Percentiles rank a stretch among this genome's conserved stretches.
These are phyloP conservation scores for Chaetomium sp. DNA, from an alignment of 2,329 filamentous ascomycete genomes.

Conservation along the genomic window DNA sequence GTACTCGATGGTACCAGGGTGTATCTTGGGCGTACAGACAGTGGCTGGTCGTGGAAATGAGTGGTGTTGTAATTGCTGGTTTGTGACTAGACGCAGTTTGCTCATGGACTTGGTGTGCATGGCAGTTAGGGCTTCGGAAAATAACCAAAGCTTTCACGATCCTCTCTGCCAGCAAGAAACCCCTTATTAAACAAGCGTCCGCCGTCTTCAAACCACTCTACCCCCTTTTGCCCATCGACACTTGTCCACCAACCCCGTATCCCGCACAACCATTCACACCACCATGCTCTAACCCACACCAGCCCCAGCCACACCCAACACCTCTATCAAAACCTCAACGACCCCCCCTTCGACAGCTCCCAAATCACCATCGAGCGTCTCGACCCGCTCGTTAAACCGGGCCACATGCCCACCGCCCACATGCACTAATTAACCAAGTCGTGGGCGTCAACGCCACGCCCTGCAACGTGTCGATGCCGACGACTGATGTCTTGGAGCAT, in stretches of 20 bases:
- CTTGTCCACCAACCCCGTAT: too few relatives aligned
- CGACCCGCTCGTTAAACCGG: conserved; percentile 3
- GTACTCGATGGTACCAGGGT: too few relatives aligned
- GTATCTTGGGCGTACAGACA: background rate
- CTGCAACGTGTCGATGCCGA: conserved; percentile 3
- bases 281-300: background rate
- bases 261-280: background rate
- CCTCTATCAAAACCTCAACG: background rate
- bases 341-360: background rate
- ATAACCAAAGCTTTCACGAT: too few relatives aligned
- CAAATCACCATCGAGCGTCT: conserved; percentile 4
- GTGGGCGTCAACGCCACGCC: too few relatives aligned
- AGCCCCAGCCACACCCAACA: conserved; percentile 1
- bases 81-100: background rate
- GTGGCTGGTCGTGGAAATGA: background rate
- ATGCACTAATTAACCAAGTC: background rate
- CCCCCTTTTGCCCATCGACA: too few relatives aligned
- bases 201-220: too few relatives aligned
- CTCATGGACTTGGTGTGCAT: too few relatives aligned
- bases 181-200: too few relatives aligned
- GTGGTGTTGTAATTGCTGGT: background rate
- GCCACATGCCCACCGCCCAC: too few relatives aligned
- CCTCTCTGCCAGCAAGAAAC: too few relatives aligned
- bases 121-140: too few relatives aligned
- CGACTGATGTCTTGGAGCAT: background rate